Conservation (phyloP, 495 filamentous ascomycete species). For the Niebla homalea region DNA sequence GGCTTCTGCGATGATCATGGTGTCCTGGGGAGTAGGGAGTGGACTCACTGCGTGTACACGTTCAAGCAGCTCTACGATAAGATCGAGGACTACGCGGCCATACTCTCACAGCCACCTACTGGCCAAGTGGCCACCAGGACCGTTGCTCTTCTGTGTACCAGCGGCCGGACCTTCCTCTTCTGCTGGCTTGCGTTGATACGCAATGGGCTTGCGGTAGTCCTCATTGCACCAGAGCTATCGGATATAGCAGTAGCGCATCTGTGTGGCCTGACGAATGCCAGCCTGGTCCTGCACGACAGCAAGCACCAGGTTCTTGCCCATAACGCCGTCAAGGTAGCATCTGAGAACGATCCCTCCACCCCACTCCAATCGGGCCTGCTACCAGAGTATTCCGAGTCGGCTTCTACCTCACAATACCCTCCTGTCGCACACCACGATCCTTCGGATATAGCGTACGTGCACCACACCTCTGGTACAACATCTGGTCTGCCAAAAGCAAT, state of each 20-base stretch:
- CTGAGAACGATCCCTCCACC: neutral
- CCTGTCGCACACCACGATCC: neutral
- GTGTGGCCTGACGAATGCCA: neutral
- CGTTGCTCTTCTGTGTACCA: constrained; percentile 36
- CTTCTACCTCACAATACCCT: neutral
- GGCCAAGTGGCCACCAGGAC: neutral
- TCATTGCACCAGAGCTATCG: constrained; percentile 29
- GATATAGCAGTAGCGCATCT: neutral
- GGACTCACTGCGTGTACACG: constrained; percentile 16
- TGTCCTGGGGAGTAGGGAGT: constrained; percentile 1
- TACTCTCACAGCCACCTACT: neutral
- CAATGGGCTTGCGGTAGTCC: constrained; percentile 33
- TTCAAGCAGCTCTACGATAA: neutral
- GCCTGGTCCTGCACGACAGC: neutral
- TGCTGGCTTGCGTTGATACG: constrained; percentile 39
- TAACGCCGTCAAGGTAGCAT: neutral
- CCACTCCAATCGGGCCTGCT: neutral
- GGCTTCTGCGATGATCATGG: constrained; percentile 25
- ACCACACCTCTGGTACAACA: constrained; percentile 41
- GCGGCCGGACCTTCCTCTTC: constrained; percentile 35
- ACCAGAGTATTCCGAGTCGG: neutral
- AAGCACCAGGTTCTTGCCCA: neutral
- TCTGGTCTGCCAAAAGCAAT: constrained; percentile 42
- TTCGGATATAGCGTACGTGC: constrained; percentile 27
- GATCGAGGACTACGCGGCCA: neutral